Evolutionary conservation across 306 rosid genomes (phyloP).

Genomic region (Luffa acutangula): DNA sequence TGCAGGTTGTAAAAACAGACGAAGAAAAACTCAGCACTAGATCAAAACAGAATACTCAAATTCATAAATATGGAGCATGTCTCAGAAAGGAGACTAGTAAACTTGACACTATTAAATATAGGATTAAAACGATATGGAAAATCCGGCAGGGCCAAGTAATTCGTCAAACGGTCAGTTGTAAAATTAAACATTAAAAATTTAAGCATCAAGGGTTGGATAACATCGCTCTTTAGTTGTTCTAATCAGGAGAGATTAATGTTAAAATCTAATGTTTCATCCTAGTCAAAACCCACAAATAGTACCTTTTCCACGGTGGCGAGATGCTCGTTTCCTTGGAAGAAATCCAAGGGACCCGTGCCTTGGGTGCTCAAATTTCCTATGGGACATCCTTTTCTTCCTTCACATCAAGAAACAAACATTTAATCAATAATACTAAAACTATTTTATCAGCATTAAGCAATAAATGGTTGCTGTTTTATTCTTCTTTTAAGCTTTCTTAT

Average conservation of each 20-base stretch:
- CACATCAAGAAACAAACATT: background rate
- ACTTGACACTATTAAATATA: background rate
- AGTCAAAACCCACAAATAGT: background rate
- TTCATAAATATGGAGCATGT: background rate
- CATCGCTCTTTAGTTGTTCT: background rate
- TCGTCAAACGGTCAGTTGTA: no score
- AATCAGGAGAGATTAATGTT: background rate
- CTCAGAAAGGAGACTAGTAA: background rate
- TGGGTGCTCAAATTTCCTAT: conserved; percentile 88
- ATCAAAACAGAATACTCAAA: background rate
- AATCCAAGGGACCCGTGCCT: conserved; percentile 84
- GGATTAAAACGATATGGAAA: background rate
- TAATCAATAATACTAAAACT: background rate
- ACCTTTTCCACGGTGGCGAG: conserved; percentile 85
- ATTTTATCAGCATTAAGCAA: background rate
- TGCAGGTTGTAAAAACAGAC: conserved; percentile 9
- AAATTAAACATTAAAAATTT: no score
- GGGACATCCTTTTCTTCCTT: conserved; percentile 46
- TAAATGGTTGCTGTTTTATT: no score
- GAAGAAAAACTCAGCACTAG: background rate
- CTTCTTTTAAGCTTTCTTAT: no score
- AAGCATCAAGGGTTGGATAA: no score
- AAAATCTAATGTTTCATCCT: background rate
- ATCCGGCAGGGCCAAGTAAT: background rate
- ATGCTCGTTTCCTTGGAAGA: conserved; percentile 79